These are phyloP conservation scores for Dissoconium aciculare DNA, from an alignment of 2,329 filamentous ascomycete species.

Conservation along the genomic window DNA sequence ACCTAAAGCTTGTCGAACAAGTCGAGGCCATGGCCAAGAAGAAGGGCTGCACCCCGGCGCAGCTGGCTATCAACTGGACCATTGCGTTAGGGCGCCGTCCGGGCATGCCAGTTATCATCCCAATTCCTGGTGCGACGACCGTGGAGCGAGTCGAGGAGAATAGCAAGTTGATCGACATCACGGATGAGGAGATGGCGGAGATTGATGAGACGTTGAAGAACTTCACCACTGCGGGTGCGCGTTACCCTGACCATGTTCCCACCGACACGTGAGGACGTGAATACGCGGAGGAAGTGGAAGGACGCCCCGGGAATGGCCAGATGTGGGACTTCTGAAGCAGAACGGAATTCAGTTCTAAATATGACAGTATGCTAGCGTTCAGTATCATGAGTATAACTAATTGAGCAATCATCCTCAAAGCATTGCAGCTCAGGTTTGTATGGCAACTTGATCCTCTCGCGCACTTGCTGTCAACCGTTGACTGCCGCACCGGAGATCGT, in stretches of 20 bases:
- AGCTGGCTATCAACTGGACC: conserved; percentile 38
- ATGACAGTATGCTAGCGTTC: too few relatives aligned
- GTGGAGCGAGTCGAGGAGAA: conserved; percentile 29
- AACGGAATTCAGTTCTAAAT: too few relatives aligned
- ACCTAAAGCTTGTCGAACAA: conserved; percentile 45
- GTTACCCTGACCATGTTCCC: conserved; percentile 26
- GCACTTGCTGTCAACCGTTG: too few relatives aligned
- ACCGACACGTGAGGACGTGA: too few relatives aligned
- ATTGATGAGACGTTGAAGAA: conserved; percentile 38
- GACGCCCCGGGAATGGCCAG: too few relatives aligned
- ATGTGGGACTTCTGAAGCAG: too few relatives aligned
- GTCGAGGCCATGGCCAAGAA: conserved; percentile 43
- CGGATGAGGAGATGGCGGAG: conserved; percentile 35
- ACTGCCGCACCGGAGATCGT: too few relatives aligned
- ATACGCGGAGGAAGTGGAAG: too few relatives aligned
- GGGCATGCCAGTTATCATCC: conserved; percentile 32
- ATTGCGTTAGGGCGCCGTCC: conserved; percentile 27
- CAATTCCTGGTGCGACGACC: conserved; percentile 30
- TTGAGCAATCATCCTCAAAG: too few relatives aligned
- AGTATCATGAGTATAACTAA: too few relatives aligned
- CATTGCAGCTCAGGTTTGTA: too few relatives aligned
- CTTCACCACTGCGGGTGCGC: conserved; percentile 28
- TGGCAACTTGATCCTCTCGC: too few relatives aligned
- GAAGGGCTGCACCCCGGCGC: conserved; percentile 37
- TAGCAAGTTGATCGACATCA: conserved; percentile 26